phyloP scores from a whole-genome alignment of 768 basidiomycete species.

The Leccinum barrowsii region DNA sequence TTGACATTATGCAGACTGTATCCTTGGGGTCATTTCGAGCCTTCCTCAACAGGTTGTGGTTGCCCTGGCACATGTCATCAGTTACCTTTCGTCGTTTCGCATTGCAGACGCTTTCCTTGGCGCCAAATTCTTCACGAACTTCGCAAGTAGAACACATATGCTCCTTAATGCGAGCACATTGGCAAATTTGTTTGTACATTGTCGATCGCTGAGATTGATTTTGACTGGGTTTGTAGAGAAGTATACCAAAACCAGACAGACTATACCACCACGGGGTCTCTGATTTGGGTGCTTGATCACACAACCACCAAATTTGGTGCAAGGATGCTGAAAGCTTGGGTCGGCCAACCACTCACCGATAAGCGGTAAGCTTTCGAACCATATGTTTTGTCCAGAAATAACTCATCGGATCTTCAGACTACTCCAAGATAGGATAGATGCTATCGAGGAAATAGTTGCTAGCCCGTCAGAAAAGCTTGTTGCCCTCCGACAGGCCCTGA shows the following conservation, averaged over 20 bases:
- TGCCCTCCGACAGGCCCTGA: slow-evolving; percentile 65
- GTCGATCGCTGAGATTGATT: neutral
- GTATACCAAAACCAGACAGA: slow-evolving; percentile 92
- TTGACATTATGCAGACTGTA: slow-evolving; percentile 41
- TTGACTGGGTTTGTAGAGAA: slow-evolving; percentile 46
- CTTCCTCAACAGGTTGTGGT: slow-evolving; percentile 70
- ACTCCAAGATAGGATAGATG: slow-evolving; percentile 74
- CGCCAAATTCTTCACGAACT: slow-evolving; percentile 74
- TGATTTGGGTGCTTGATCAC: slow-evolving; percentile 83
- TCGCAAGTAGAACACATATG: slow-evolving; percentile 80
- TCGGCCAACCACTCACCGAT: slow-evolving; percentile 80
- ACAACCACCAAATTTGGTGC: slow-evolving; percentile 89
- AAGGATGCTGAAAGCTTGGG: slow-evolving; percentile 78
- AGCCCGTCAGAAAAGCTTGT: slow-evolving; percentile 61
- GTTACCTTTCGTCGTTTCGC: slow-evolving; percentile 68
- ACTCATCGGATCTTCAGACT: slow-evolving; percentile 41
- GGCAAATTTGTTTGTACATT: slow-evolving; percentile 56
- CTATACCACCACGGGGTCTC: slow-evolving; percentile 63
- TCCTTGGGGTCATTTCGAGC: slow-evolving; percentile 58
- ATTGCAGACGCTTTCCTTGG: slow-evolving; percentile 78
- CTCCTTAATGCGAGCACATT: slow-evolving; percentile 85
- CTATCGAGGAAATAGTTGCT: slow-evolving; percentile 75
- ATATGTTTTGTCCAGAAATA: neutral
- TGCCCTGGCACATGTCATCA: slow-evolving; percentile 68
- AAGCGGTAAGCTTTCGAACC: slow-evolving; percentile 44